These are phyloP conservation scores for Fagopyrum tataricum DNA, from an alignment of 148 eudicot species.

Conservation along the genomic window DNA sequence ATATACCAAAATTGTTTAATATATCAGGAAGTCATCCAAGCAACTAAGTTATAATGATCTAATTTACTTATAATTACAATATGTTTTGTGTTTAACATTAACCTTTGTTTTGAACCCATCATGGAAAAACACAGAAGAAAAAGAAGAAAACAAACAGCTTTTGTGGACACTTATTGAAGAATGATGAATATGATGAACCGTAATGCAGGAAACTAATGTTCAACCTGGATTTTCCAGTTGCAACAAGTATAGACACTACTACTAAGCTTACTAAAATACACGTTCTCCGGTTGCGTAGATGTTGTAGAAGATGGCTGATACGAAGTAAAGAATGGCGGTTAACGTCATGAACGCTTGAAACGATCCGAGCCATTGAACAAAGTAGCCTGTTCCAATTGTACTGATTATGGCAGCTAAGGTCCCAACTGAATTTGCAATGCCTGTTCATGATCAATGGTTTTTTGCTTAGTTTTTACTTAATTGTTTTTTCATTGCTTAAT, in stretches of 20 bases:
- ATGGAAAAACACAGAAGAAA: neutral
- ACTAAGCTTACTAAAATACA: conserved; percentile 34
- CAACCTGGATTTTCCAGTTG: neutral
- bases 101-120: neutral
- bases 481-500: neutral
- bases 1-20: too few species aligned
- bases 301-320: conserved; percentile 63
- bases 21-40: too few species aligned
- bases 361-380: conserved; percentile 91
- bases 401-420: conserved; percentile 90
- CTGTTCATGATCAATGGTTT: conserved; percentile 24
- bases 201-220: neutral
- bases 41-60: too few species aligned
- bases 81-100: neutral
- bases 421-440: conserved; percentile 82
- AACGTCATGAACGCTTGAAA: conserved; percentile 81
- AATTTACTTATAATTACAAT: neutral
- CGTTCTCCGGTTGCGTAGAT: conserved; percentile 71
- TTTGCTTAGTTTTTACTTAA: neutral
- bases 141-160: neutral
- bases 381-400: conserved; percentile 83
- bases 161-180: neutral
- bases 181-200: neutral
- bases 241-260: neutral
- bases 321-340: conserved; percentile 79